These are phyloP conservation scores for Rutstroemia sp. DNA, from an alignment of 2,329 filamentous ascomycete species.

Conservation along the genomic window DNA sequence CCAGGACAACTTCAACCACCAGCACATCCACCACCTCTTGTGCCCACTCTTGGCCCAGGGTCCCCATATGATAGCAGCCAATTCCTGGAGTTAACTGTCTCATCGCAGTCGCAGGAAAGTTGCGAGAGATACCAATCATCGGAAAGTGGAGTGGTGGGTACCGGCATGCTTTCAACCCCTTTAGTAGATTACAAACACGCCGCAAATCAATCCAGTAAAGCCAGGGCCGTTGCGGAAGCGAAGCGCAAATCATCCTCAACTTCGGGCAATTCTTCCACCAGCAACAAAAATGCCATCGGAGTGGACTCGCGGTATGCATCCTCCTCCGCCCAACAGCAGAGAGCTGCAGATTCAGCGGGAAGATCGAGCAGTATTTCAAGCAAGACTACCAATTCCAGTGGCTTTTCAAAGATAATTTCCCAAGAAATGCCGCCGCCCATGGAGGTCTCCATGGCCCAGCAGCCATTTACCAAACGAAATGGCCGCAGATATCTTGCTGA, in stretches of 20 bases:
- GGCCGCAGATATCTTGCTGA: conserved; percentile 80
- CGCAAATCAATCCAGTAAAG: conserved; percentile 25
- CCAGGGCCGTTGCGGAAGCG: conserved; percentile 18
- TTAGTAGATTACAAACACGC: conserved; percentile 25
- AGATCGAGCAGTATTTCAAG: conserved; percentile 27
- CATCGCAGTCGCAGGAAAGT: not conserved
- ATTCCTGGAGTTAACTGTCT: conserved; percentile 9
- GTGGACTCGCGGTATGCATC: conserved; percentile 17
- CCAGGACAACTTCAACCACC: not conserved
- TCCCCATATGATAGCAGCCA: conserved; percentile 3
- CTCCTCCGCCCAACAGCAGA: conserved; percentile 10
- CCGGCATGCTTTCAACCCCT: conserved; percentile 27
- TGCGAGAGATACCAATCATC: not conserved
- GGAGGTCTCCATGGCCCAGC: conserved; percentile 23
- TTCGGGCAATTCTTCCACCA: conserved; percentile 18
- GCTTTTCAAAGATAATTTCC: conserved; percentile 23
- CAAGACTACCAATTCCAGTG: conserved; percentile 22
- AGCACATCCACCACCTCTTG: conserved; percentile 6
- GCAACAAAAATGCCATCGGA: conserved; percentile 23
- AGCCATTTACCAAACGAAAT: conserved; percentile 64
- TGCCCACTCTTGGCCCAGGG: conserved; percentile 1
- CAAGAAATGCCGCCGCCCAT: conserved; percentile 16
- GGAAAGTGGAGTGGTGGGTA: not conserved
- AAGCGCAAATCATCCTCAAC: conserved; percentile 22
- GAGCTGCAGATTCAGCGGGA: conserved; percentile 14